Percentiles rank a stretch among this genome's conserved stretches.
Conservation (phyloP, 2,329 filamentous ascomycete species). For the Colletotrichum sp. region DNA sequence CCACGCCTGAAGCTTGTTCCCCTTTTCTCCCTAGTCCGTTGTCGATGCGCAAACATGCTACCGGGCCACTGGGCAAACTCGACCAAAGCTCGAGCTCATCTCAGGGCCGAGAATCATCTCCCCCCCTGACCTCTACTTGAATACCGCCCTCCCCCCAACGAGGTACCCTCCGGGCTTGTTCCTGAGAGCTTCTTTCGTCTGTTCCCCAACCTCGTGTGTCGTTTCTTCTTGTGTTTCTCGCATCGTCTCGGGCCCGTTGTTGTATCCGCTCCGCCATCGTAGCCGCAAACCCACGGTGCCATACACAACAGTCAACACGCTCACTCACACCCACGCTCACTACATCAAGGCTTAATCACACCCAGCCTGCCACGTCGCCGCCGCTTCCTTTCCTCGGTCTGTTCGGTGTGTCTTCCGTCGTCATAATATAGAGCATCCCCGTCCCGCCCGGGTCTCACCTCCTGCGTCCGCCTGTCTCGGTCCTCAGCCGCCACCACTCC, state of each 20-base stretch:
- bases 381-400: constrained; percentile 4
- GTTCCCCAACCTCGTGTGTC: constrained; percentile 6
- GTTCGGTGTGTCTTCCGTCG: constrained; percentile 1
- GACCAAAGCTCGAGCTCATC: constrained; percentile 13
- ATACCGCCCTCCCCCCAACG: constrained; percentile 4
- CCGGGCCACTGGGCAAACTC: background rate
- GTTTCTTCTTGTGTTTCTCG: constrained; percentile 12
- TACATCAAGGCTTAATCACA: background rate
- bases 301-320: background rate
- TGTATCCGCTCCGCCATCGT: background rate
- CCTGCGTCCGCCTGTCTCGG: constrained; percentile 5
- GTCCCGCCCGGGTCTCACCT: constrained; percentile 2
- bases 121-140: constrained; percentile 9
- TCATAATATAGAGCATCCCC: background rate
- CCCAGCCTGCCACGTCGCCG: background rate
- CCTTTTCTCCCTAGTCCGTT: constrained; percentile 18
- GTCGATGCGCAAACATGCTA: constrained; percentile 20
- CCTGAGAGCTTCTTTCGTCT: background rate
- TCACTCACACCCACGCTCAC: background rate
- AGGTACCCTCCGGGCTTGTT: background rate
- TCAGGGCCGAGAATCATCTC: background rate
- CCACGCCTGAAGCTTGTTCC: constrained; percentile 22
- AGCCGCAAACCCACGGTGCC: background rate
- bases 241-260: constrained; percentile 1
- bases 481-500: constrained; percentile 13